Evolutionary conservation across 2,329 filamentous ascomycete genomes (phyloP).

Genomic region (Aspergillus ochraceus): DNA sequence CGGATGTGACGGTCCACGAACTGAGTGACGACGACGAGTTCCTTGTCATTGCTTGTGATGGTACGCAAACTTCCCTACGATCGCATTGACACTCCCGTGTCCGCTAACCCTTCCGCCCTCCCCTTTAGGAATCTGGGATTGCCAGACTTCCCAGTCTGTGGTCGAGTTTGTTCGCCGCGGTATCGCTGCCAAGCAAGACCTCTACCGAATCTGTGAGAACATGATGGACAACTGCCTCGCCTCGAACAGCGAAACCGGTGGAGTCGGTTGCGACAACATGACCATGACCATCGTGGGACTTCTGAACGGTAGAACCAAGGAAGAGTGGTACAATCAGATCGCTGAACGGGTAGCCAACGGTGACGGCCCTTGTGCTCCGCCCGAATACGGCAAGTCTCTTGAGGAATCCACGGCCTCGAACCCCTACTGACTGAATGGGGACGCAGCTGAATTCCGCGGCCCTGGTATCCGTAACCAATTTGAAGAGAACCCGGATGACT

Average conservation of each 20-base stretch:
- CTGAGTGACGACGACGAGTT: constrained; percentile 94
- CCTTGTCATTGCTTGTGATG: constrained; percentile 86
- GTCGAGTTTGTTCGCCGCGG: constrained; percentile 95
- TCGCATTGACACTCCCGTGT: not conserved
- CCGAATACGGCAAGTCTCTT: constrained; percentile 92
- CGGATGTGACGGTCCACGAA: constrained; percentile 89
- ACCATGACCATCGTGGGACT: constrained; percentile 92
- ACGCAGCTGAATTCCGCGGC: constrained; percentile 77
- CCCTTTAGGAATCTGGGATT: constrained; percentile 91
- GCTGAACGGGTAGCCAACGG: constrained; percentile 91
- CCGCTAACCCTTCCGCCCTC: not conserved
- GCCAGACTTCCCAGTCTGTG: constrained; percentile 96
- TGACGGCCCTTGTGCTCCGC: constrained; percentile 96
- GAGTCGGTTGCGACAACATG: constrained; percentile 99
- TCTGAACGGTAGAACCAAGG: constrained; percentile 86
- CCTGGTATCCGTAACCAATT: constrained; percentile 80
- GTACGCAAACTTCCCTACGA: constrained; percentile 51
- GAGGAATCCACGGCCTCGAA: constrained; percentile 43
- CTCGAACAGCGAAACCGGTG: constrained; percentile 95
- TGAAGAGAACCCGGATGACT: constrained; percentile 68
- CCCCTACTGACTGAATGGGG: constrained; percentile 42
- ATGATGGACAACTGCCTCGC: constrained; percentile 99
- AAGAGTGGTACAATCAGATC: constrained; percentile 98
- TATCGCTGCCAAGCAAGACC: constrained; percentile 92
- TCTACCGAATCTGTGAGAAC: constrained; percentile 96